Percentiles rank a stretch among this genome's conserved stretches.
These are phyloP conservation scores for Phanerodontia chrysosporium DNA, from an alignment of 768 basidiomycete species.

Conservation along the genomic window DNA sequence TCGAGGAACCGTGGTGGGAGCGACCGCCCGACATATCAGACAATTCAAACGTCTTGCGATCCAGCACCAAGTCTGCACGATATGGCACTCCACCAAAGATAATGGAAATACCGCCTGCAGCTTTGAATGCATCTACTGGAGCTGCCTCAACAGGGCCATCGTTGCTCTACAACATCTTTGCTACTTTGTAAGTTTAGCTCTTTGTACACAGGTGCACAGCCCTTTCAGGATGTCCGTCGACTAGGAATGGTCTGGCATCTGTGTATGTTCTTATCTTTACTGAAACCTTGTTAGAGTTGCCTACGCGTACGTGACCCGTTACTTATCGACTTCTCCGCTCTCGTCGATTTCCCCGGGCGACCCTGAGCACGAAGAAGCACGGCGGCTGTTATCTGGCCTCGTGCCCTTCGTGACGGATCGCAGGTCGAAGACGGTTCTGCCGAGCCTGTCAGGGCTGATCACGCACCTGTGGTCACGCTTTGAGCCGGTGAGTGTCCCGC, in stretches of 20 bases:
- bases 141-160: conserved; percentile 20
- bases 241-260: not conserved
- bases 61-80: not conserved
- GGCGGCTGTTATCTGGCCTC: conserved; percentile 43
- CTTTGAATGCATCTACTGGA: conserved; percentile 33
- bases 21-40: conserved; percentile 13
- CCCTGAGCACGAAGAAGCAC: conserved; percentile 44
- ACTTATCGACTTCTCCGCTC: conserved; percentile 56
- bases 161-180: conserved; percentile 66
- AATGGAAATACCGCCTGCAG: conserved; percentile 42
- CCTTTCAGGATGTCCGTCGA: too few species aligned
- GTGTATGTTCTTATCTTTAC: not conserved
- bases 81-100: conserved; percentile 38
- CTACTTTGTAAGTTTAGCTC: conserved; percentile 51
- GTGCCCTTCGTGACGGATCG: conserved; percentile 64
- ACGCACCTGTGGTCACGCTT: conserved; percentile 66
- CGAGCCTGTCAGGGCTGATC: conserved; percentile 46
- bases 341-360: conserved; percentile 35
- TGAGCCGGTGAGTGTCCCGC: conserved; percentile 38
- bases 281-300: conserved; percentile 32
- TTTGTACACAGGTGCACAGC: too few species aligned
- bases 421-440: conserved; percentile 51
- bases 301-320: conserved; percentile 65
- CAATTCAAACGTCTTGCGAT: not conserved
- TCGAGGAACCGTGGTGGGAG: conserved; percentile 74